Evolutionary conservation across 1,284 basidiomycete species (phyloP).

Genomic region (Trametes hirsuta): DNA sequence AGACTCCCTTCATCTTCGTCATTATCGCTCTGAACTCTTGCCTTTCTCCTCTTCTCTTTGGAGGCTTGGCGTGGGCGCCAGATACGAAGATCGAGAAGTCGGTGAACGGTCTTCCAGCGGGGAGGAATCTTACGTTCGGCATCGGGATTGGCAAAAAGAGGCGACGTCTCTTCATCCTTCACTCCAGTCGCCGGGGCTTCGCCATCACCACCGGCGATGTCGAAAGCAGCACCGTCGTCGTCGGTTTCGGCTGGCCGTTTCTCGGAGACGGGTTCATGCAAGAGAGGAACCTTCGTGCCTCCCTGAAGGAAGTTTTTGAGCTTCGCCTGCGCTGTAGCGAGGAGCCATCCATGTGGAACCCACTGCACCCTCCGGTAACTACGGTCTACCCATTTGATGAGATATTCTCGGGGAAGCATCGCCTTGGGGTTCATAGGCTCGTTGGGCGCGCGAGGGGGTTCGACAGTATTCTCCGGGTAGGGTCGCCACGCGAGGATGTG

Average conservation of each 20-base stretch:
- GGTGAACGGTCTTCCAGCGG: constrained; percentile 79
- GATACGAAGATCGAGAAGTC: constrained; percentile 76
- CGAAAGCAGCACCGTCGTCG: constrained; percentile 31
- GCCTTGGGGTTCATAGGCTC: constrained; percentile 59
- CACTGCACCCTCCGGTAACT: constrained; percentile 81
- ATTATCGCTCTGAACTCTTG: constrained; percentile 22
- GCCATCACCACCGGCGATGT: constrained; percentile 36
- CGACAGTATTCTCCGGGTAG: constrained; percentile 62
- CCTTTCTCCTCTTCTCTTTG: constrained; percentile 31
- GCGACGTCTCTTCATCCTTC: constrained; percentile 39
- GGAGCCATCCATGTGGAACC: constrained; percentile 91
- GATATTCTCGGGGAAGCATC: constrained; percentile 80
- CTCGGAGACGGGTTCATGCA: constrained; percentile 47
- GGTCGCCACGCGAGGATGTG: constrained; percentile 92
- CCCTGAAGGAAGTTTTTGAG: constrained; percentile 77
- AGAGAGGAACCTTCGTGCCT: constrained; percentile 72
- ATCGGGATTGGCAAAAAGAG: constrained; percentile 44
- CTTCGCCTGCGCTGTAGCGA: constrained; percentile 60
- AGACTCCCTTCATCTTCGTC: neutral
- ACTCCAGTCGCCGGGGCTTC: constrained; percentile 34
- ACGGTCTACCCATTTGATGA: constrained; percentile 83
- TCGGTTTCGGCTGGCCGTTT: constrained; percentile 19
- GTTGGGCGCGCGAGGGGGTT: constrained; percentile 45
- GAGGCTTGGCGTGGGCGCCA: constrained; percentile 46
- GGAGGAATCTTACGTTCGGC: constrained; percentile 75